Evolutionary conservation across 148 eudicot species (phyloP).

Genomic region (Rhododendron simsii): DNA sequence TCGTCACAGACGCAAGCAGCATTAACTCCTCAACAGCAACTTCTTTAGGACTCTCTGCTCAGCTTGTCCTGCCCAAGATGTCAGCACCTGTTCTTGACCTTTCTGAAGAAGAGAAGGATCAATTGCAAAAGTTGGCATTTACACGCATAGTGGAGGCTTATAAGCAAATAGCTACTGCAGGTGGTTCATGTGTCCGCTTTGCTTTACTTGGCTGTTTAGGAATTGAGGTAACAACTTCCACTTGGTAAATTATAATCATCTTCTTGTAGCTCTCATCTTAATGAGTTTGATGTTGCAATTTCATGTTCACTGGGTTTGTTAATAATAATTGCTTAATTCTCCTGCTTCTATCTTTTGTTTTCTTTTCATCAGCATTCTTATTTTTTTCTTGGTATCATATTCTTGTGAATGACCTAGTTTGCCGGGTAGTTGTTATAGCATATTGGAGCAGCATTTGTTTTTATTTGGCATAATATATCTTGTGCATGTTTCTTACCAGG

Average conservation of each 20-base stretch:
- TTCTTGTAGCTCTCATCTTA: slow-evolving; percentile 1
- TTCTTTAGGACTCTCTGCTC: slow-evolving; percentile 47
- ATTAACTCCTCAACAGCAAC: slow-evolving; percentile 60
- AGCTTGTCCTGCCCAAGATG: slow-evolving; percentile 74
- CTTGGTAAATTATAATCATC: neutral
- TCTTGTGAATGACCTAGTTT: neutral
- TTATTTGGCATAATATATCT: neutral
- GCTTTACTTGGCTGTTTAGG: slow-evolving; percentile 78
- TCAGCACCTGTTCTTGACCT: slow-evolving; percentile 78
- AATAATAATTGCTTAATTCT: neutral
- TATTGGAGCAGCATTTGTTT: neutral
- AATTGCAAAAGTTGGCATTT: slow-evolving; percentile 65
- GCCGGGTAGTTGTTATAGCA: neutral
- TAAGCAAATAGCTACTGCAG: slow-evolving; percentile 79
- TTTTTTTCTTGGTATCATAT: neutral
- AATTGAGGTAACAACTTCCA: slow-evolving; percentile 57
- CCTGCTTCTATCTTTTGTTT: neutral
- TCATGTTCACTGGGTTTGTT: neutral
- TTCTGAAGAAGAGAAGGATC: slow-evolving; percentile 70
- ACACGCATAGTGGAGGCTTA: slow-evolving; percentile 81
- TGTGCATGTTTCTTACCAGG: neutral
- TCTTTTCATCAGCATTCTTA: neutral
- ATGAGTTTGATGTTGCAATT: neutral
- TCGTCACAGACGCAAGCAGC: slow-evolving; percentile 45
- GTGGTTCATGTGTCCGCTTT: slow-evolving; percentile 76